Base-by-base conservation (phyloP, 1,139 yeast genomes). In the Hemisphaericaspora xylofermentans region DNA sequence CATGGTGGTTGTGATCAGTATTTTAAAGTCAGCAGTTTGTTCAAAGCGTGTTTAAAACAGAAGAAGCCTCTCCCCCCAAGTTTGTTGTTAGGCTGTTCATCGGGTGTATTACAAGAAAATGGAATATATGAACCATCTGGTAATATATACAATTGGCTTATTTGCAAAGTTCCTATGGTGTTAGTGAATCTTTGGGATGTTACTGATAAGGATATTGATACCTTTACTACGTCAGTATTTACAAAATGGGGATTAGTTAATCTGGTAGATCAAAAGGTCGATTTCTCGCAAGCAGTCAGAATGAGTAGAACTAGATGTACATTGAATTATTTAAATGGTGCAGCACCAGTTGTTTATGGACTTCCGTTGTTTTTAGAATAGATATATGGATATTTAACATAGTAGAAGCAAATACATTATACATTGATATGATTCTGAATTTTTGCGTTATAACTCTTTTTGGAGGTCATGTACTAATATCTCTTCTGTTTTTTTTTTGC, bases 1-100 rank as follows among this genome's bases (percentile, higher is more conserved):
- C 98, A 93, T 63, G 97, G 98, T 0, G 95, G 97, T 1, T 96
- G 98, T 24, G 95, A 88, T 49, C 93, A 86, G 48, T 88, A 83
- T 55, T 66, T 88, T 10, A 71, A 81, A 22, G 49, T 66, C 0
- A 51, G 68, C 1, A 33, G 58, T 0, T 50, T 69, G 28, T 57
- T 58, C 41, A 61, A 59, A 37, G 45, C 49, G 16, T 56, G 57
- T 28, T 46, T 58, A 16, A 47, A 53, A 6, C 39, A 41, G 1
- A 34, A 33, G 2, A 17, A 37, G n/a, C 49, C 43, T 1, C 66
- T 87, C 30, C 84, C 94, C 1, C 89, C 96, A 0, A 68, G 86
- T 9, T 68, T 93, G 34, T 67, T 93, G n/a, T 64, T 93, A 36
- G 98, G 98, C 0, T 93, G 98, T 54, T 87, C 96, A 0, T 91